Percentiles rank a stretch among this genome's conserved stretches.
Conservation (phyloP, 1,284 basidiomycete species). For the Testicularia cyperi region DNA sequence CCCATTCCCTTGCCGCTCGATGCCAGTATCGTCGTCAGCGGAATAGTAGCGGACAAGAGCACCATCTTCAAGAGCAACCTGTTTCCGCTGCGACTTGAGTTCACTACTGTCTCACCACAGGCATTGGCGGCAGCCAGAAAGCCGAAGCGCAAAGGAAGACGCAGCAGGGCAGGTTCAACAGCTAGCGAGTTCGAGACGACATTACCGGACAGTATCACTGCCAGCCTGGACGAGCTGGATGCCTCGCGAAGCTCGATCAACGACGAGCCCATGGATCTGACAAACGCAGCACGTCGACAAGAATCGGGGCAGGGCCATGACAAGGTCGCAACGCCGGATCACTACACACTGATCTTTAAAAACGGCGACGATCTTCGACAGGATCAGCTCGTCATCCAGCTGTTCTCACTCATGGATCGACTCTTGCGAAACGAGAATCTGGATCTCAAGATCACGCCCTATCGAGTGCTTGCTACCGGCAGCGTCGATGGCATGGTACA, state of each 20-base stretch:
- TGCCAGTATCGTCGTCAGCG: constrained; percentile 75
- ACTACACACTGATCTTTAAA: constrained; percentile 93
- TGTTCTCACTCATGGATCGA: constrained; percentile 96
- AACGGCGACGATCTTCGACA: constrained; percentile 98
- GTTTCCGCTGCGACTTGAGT: constrained; percentile 85
- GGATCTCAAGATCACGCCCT: constrained; percentile 87
- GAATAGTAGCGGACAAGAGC: constrained; percentile 85
- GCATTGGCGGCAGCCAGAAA: too few species aligned
- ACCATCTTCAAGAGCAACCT: constrained; percentile 97
- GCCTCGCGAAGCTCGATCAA: constrained; percentile 7
- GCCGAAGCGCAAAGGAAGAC: constrained; percentile 1
- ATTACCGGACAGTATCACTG: constrained; percentile 25
- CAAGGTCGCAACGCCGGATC: constrained; percentile 1
- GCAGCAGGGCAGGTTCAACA: constrained; percentile 18
- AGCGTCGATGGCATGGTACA: constrained; percentile 92
- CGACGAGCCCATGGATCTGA: constrained; percentile 1
- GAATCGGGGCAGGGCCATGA: background rate
- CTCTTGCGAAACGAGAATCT: constrained; percentile 91
- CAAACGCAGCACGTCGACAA: background rate
- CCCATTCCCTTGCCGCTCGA: constrained; percentile 74
- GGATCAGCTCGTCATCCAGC: constrained; percentile 93
- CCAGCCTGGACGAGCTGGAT: constrained; percentile 16
- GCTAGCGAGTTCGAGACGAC: background rate
- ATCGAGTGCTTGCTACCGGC: constrained; percentile 90
- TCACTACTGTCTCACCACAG: constrained; percentile 61